Evolutionary conservation across 345 rosid species (phyloP).

Genomic region (Melaleuca alternifolia): DNA sequence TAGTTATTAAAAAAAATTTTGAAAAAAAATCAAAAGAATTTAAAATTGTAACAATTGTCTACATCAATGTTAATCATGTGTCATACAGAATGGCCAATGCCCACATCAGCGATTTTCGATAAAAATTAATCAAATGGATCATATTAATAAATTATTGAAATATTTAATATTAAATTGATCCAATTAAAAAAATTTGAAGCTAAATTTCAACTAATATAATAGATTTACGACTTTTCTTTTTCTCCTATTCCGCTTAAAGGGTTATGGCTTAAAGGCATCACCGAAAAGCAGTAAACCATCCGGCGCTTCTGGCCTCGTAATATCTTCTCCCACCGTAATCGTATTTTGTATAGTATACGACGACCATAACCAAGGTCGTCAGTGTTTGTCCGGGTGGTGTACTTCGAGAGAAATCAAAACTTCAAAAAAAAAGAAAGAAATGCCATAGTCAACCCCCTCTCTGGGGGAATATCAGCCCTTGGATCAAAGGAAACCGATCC

Average conservation of each 20-base stretch:
- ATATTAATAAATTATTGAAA: neutral
- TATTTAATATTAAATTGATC: neutral
- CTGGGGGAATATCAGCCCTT: neutral
- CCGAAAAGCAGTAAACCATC: neutral
- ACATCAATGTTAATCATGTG: too few species aligned
- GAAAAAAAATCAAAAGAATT: too few species aligned
- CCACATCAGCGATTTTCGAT: fast-evolving
- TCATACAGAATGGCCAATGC: too few species aligned
- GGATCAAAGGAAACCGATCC: neutral
- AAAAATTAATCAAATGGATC: neutral
- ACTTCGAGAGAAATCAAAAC: neutral
- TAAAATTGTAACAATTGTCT: too few species aligned
- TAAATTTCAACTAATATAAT: neutral
- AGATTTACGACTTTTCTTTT: neutral
- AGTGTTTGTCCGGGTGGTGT: neutral
- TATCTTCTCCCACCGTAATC: neutral
- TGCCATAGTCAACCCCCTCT: neutral
- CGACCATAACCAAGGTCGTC: neutral
- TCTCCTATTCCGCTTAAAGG: too few species aligned
- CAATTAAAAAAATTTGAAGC: neutral
- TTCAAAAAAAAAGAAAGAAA: fast-evolving
- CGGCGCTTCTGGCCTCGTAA: neutral
- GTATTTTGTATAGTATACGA: neutral
- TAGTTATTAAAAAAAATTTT: too few species aligned
- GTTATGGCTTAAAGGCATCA: neutral